Conservation (phyloP, 148 eudicot genomes). For the Rhododendron ferrugineum region DNA sequence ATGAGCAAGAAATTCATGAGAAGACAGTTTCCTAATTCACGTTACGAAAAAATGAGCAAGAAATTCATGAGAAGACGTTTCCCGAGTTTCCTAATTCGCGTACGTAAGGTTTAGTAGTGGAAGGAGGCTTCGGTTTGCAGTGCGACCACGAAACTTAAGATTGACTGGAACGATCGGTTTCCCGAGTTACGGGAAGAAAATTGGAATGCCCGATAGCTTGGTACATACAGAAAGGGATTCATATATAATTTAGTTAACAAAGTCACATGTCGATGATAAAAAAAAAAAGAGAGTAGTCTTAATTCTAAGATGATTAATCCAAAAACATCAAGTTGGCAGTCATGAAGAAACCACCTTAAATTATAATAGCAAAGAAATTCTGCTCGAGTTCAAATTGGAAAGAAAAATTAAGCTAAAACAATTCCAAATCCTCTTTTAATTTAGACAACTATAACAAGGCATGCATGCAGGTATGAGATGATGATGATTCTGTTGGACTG, state of each 20-base stretch:
- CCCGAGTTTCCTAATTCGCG: neutral
- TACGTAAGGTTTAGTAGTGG: neutral
- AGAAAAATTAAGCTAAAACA: neutral
- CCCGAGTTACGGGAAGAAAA: too few species aligned
- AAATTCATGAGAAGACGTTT: too few species aligned
- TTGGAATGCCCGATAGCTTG: neutral
- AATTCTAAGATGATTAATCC: neutral
- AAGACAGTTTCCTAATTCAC: too few species aligned
- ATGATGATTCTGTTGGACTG: too few species aligned
- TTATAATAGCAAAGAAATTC: neutral
- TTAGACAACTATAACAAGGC: neutral
- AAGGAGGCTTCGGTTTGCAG: neutral
- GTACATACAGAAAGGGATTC: neutral
- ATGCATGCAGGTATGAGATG: too few species aligned
- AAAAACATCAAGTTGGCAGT: neutral
- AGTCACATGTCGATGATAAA: neutral
- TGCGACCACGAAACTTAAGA: too few species aligned
- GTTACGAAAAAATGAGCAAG: too few species aligned
- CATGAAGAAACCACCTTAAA: neutral
- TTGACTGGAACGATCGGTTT: too few species aligned
- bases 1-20: neutral
- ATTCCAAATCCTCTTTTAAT: neutral
- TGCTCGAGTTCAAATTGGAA: neutral
- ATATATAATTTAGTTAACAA: too few species aligned
- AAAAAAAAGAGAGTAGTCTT: neutral